Evolutionary conservation across 2,329 filamentous ascomycete species (phyloP).

Genomic region (Alternaria sp.): DNA sequence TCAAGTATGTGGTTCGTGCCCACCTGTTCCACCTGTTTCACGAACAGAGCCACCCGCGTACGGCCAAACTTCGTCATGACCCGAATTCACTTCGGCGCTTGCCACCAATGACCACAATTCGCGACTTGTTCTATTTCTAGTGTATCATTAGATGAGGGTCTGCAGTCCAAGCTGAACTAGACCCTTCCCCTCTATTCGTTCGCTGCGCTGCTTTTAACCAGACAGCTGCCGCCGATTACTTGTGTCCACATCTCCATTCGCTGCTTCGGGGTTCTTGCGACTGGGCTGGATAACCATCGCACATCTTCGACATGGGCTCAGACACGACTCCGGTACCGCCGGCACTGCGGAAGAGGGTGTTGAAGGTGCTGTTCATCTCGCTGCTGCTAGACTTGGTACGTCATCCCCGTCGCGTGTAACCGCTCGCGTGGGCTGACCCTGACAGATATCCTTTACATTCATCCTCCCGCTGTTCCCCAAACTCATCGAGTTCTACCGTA

Average conservation of each 20-base stretch:
- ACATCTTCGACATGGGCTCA: slow-evolving; percentile 21
- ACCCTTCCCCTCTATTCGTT: slow-evolving; percentile 20
- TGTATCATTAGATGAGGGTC: slow-evolving; percentile 11
- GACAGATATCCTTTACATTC: slow-evolving; percentile 96
- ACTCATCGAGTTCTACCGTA: slow-evolving; percentile 94
- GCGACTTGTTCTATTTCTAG: slow-evolving; percentile 24
- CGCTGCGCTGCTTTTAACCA: slow-evolving; percentile 23
- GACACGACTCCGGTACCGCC: slow-evolving; percentile 47
- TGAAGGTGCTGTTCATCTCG: slow-evolving; percentile 87
- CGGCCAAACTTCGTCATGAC: slow-evolving; percentile 22
- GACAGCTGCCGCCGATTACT: slow-evolving; percentile 14
- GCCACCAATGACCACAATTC: slow-evolving; percentile 10
- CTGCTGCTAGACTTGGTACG: slow-evolving; percentile 86
- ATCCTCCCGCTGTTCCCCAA: slow-evolving; percentile 96
- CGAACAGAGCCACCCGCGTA: slow-evolving; percentile 11
- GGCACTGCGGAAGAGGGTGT: slow-evolving; percentile 74
- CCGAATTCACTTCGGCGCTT: slow-evolving; percentile 13
- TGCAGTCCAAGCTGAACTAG: slow-evolving; percentile 13
- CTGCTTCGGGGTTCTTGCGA: neutral
- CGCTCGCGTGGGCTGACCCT: slow-evolving; percentile 13
- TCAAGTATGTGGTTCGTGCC: slow-evolving; percentile 17
- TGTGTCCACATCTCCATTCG: slow-evolving; percentile 15
- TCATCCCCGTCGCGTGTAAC: slow-evolving; percentile 24
- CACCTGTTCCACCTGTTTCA: slow-evolving; percentile 26
- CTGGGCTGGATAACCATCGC: neutral